Evolutionary conservation across 2,329 filamentous ascomycete genomes (phyloP).

Genomic region (Neonectria magnoliae): DNA sequence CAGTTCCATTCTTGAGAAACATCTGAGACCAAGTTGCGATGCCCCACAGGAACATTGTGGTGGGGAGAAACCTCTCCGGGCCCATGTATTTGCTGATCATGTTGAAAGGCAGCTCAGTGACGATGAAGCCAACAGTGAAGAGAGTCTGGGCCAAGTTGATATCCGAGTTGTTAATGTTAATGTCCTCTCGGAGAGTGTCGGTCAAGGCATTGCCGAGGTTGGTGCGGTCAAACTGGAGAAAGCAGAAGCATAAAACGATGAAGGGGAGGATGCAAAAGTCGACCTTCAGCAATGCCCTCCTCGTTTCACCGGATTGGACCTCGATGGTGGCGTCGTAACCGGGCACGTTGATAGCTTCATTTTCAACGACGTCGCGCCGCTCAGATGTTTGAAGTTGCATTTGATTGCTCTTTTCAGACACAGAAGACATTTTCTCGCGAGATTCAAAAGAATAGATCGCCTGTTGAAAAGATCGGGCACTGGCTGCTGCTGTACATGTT

Average conservation of each 20-base stretch:
- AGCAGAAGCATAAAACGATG: constrained; percentile 46
- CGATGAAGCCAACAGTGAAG: constrained; percentile 59
- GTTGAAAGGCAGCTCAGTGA: constrained; percentile 51
- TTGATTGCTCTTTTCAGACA: too few relatives aligned
- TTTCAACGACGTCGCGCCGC: neutral
- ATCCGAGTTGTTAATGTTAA: constrained; percentile 59
- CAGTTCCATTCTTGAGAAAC: constrained; percentile 39
- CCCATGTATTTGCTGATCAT: constrained; percentile 43
- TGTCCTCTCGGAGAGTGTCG: constrained; percentile 59
- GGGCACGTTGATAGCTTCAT: constrained; percentile 35
- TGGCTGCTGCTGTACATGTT: too few relatives aligned
- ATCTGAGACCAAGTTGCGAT: constrained; percentile 43
- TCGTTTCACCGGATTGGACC: constrained; percentile 15
- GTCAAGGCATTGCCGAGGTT: constrained; percentile 63
- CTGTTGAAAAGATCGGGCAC: too few relatives aligned
- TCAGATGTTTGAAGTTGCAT: too few relatives aligned
- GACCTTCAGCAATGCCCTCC: constrained; percentile 36
- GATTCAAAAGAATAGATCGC: too few relatives aligned
- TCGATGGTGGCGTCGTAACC: constrained; percentile 39
- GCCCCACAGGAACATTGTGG: constrained; percentile 46
- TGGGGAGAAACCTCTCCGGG: constrained; percentile 41
- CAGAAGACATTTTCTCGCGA: too few relatives aligned
- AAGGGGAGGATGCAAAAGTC: constrained; percentile 44
- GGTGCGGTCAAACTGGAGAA: constrained; percentile 47
- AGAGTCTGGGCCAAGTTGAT: constrained; percentile 64